Evolutionary conservation across 495 filamentous ascomycete genomes (phyloP).

Genomic region (Cryomyces antarcticus): DNA sequence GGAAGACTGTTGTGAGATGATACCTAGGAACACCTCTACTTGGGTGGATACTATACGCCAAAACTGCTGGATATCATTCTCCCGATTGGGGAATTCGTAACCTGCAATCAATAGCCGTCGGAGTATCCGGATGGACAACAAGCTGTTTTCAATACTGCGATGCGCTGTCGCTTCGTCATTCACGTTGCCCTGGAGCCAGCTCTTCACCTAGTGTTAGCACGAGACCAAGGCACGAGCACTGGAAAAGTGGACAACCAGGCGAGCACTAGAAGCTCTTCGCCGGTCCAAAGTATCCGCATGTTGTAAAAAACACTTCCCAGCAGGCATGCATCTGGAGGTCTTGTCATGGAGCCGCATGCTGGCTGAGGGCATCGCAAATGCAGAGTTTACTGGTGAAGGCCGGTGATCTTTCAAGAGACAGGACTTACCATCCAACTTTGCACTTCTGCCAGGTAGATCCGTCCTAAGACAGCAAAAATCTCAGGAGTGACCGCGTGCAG

Average conservation of each 20-base stretch:
- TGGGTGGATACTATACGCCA: conserved; percentile 56
- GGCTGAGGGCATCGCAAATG: too few relatives aligned
- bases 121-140: conserved; percentile 59
- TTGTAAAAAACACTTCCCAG: too few relatives aligned
- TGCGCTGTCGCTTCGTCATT: conserved; percentile 36
- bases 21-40: conserved; percentile 44
- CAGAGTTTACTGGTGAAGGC: too few relatives aligned
- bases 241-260: too few relatives aligned
- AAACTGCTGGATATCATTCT: conserved; percentile 48
- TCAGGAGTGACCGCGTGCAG: conserved; percentile 62
- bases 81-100: conserved; percentile 66
- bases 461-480: conserved; percentile 52
- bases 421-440: conserved; percentile 32
- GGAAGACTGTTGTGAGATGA: conserved; percentile 23
- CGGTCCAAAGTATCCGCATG: too few relatives aligned
- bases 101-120: conserved; percentile 62
- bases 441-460: conserved; percentile 56
- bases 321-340: too few relatives aligned
- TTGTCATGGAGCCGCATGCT: too few relatives aligned
- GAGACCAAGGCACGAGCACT: too few relatives aligned
- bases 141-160: conserved; percentile 47
- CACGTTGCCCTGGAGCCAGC: conserved; percentile 31
- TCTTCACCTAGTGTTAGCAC: too few relatives aligned
- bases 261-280: too few relatives aligned
- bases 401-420: too few relatives aligned